A percentile compares a stretch with the other conserved stretches of the same genome.
phyloP scores from a whole-genome alignment of 495 filamentous ascomycete genomes.

The Penicillium robsamsonii region DNA sequence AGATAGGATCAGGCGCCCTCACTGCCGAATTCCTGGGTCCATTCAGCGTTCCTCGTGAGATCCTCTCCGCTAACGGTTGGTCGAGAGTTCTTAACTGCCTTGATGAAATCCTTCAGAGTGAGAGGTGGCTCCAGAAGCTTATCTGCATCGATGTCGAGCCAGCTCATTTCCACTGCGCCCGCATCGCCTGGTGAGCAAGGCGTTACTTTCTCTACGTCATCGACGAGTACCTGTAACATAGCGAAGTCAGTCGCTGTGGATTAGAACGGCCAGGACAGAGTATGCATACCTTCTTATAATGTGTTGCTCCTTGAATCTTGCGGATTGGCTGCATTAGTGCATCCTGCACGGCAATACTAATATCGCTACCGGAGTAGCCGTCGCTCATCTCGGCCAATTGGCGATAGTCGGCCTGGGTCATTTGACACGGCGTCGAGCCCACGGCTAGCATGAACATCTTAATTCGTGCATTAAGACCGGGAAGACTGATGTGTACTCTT shows the following conservation, averaged over 20 bases:
- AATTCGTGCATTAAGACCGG: constrained; percentile 82
- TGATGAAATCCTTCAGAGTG: constrained; percentile 87
- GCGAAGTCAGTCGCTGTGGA: constrained; percentile 4
- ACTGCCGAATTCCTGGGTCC: constrained; percentile 96
- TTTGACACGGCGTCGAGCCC: constrained; percentile 83
- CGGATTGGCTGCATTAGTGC: constrained; percentile 96
- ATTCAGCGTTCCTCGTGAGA: constrained; percentile 79
- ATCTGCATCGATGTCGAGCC: constrained; percentile 82
- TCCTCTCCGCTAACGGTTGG: constrained; percentile 89
- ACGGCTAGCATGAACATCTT: constrained; percentile 97
- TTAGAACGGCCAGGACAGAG: constrained; percentile 3
- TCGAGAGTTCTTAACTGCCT: constrained; percentile 79
- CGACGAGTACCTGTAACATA: constrained; percentile 59
- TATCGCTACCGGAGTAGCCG: constrained; percentile 94
- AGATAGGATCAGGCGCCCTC: constrained; percentile 61
- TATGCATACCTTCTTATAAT: constrained; percentile 83
- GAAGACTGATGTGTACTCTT: constrained; percentile 90
- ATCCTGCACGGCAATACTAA: constrained; percentile 94
- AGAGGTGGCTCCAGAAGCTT: constrained; percentile 82
- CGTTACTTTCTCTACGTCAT: constrained; percentile 75
- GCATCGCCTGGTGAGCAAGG: constrained; percentile 91
- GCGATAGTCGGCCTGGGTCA: constrained; percentile 74
- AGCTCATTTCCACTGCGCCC: constrained; percentile 86
- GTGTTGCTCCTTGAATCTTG: constrained; percentile 96
- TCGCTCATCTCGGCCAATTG: constrained; percentile 78